Evolutionary conservation across 2,329 filamentous ascomycete species (phyloP).

Genomic region (Cladophialophora exuberans): DNA sequence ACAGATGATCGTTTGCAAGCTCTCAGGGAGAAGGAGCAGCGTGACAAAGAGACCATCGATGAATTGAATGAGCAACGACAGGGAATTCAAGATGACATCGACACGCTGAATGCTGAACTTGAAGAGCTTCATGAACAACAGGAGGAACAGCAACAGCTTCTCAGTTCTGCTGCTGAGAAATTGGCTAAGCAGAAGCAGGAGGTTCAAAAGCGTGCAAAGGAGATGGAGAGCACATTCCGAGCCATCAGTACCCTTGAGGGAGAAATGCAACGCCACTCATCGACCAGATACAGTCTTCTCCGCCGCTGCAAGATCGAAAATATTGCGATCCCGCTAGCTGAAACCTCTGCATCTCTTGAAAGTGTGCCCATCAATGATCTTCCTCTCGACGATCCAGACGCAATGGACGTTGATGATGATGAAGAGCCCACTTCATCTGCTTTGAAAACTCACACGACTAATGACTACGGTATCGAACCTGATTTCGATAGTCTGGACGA

Average conservation of each 20-base stretch:
- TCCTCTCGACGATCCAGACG: conserved; percentile 74
- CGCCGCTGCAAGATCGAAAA: conserved; percentile 92
- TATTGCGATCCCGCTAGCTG: conserved; percentile 77
- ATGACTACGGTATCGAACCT: conserved; percentile 85
- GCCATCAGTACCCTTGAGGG: conserved; percentile 79
- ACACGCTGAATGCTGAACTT: conserved; percentile 73
- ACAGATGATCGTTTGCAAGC: conserved; percentile 70
- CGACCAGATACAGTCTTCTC: conserved; percentile 80
- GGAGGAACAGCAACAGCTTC: conserved; percentile 68
- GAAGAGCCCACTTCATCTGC: conserved; percentile 54
- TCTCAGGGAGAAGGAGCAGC: conserved; percentile 68
- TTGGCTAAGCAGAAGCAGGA: conserved; percentile 79
- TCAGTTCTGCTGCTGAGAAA: conserved; percentile 71
- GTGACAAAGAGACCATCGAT: conserved; percentile 70
- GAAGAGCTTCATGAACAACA: conserved; percentile 74
- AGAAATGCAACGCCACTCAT: conserved; percentile 81
- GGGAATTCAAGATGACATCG: conserved; percentile 72
- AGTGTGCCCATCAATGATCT: conserved; percentile 86
- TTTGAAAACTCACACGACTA: conserved; percentile 63
- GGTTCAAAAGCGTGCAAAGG: conserved; percentile 80
- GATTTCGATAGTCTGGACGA: conserved; percentile 83
- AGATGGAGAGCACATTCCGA: conserved; percentile 75
- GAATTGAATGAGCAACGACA: conserved; percentile 73
- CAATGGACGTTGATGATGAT: conserved; percentile 87
- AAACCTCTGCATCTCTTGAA: conserved; percentile 73